Conservation (phyloP, 208 protist genomes). For the Acanthamoeba healyi region DNA sequence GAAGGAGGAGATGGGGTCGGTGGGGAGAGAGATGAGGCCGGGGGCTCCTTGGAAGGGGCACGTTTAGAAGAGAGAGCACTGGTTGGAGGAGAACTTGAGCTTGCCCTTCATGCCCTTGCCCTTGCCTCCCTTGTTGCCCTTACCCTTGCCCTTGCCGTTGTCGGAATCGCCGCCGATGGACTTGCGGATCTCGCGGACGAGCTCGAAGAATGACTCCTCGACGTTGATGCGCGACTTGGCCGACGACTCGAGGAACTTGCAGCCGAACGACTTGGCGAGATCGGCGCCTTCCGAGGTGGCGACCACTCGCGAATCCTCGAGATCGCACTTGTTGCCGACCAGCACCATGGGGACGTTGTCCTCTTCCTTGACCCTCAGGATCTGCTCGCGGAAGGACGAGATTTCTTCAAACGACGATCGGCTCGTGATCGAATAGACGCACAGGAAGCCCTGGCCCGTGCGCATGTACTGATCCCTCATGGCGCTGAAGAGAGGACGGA, state of each 20-base stretch:
- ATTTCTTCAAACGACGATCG: constrained; percentile 79
- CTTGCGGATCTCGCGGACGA: constrained; percentile 79
- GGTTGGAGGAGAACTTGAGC: constrained; percentile 17
- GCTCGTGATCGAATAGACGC: constrained; percentile 83
- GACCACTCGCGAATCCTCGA: constrained; percentile 76
- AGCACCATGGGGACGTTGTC: constrained; percentile 86
- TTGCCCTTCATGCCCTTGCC: constrained; percentile 60
- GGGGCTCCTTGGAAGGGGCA: too few relatives aligned
- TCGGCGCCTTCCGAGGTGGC: constrained; percentile 60
- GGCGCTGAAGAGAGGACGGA: neutral
- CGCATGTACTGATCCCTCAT: constrained; percentile 79
- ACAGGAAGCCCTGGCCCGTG: constrained; percentile 81
- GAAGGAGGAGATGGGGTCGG: too few relatives aligned
- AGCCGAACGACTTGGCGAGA: constrained; percentile 78
- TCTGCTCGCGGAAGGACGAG: constrained; percentile 80
- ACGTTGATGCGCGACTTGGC: constrained; percentile 82
- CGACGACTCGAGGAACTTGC: constrained; percentile 80
- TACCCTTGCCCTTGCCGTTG: constrained; percentile 12
- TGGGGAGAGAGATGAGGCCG: neutral
- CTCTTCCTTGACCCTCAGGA: constrained; percentile 85
- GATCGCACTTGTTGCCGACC: constrained; percentile 88
- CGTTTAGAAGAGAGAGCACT: constrained; percentile 69
- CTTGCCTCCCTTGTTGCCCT: constrained; percentile 30
- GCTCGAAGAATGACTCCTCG: constrained; percentile 80
- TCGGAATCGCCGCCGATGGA: constrained; percentile 40